Percentiles rank a stretch among this genome's conserved stretches.
These are phyloP conservation scores for Megacollybia marginata DNA, from an alignment of 768 basidiomycete species.

Conservation along the genomic window DNA sequence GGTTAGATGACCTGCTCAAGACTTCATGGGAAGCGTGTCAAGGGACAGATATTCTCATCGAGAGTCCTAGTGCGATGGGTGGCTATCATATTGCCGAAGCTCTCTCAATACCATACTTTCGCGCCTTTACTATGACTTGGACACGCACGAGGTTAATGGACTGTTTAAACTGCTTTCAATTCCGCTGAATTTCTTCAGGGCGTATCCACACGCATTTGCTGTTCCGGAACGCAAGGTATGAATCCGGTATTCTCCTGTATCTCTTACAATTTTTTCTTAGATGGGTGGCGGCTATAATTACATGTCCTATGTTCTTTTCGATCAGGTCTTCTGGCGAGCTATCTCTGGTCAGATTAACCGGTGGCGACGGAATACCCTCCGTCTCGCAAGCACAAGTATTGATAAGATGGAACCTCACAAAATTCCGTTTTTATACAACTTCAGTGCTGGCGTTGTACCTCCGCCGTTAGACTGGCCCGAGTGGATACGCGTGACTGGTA, in stretches of 20 bases:
- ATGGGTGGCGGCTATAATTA: constrained; percentile 99
- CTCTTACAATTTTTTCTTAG: constrained; percentile 27
- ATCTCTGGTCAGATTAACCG: constrained; percentile 92
- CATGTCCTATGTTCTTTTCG: constrained; percentile 98
- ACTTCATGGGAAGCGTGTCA: constrained; percentile 97
- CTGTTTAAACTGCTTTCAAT: background rate
- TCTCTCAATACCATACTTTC: constrained; percentile 85
- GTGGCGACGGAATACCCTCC: constrained; percentile 77
- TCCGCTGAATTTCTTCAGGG: constrained; percentile 35
- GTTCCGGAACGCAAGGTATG: constrained; percentile 89
- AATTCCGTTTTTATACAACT: constrained; percentile 97
- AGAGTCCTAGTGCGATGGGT: constrained; percentile 96
- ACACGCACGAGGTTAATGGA: constrained; percentile 68
- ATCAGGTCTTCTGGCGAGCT: constrained; percentile 96
- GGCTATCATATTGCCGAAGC: constrained; percentile 97
- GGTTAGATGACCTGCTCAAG: constrained; percentile 93
- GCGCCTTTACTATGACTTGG: constrained; percentile 98
- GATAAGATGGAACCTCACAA: constrained; percentile 98
- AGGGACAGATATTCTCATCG: constrained; percentile 86
- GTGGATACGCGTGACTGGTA: constrained; percentile 93
- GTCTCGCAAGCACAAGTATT: constrained; percentile 72
- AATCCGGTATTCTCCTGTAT: background rate
- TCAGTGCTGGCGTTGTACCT: constrained; percentile 85
- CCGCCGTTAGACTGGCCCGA: constrained; percentile 98
- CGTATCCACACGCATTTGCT: constrained; percentile 96